Evolutionary conservation across 805 yeast species (phyloP).

Genomic region (Candida yuanshanica): DNA sequence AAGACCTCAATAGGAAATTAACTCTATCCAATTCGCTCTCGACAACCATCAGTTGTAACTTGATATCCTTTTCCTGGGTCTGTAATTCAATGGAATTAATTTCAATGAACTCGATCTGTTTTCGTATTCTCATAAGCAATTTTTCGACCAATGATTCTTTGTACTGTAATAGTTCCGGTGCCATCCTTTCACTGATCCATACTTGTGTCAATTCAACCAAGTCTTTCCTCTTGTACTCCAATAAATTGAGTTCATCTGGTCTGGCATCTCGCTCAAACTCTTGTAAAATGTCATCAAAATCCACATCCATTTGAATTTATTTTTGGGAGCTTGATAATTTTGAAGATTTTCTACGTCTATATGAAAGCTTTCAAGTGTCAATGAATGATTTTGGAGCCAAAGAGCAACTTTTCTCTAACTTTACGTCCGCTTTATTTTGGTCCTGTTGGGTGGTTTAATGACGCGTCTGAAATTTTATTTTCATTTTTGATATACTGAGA

Average conservation of each 20-base stretch:
- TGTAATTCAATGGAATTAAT: slow-evolving; percentile 73
- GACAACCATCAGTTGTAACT: slow-evolving; percentile 73
- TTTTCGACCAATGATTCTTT: slow-evolving; percentile 53
- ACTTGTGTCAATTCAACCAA: slow-evolving; percentile 44
- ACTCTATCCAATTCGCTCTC: slow-evolving; percentile 90
- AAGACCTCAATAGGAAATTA: slow-evolving; percentile 74
- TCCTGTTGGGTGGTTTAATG: too few relatives aligned
- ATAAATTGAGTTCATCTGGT: slow-evolving; percentile 20
- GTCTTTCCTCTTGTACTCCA: slow-evolving; percentile 30
- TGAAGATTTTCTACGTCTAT: too few relatives aligned
- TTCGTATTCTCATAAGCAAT: slow-evolving; percentile 53
- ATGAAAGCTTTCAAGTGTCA: too few relatives aligned
- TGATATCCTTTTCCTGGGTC: slow-evolving; percentile 57
- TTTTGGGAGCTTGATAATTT: too few relatives aligned
- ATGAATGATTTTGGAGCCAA: too few relatives aligned
- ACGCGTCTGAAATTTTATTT: too few relatives aligned
- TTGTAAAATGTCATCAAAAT: slow-evolving; percentile 64
- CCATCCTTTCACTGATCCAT: slow-evolving; percentile 81
- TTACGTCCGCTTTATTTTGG: too few relatives aligned
- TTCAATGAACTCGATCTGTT: slow-evolving; percentile 72
- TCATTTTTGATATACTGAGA: too few relatives aligned
- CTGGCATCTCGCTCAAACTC: slow-evolving; percentile 53
- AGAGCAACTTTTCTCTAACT: too few relatives aligned
- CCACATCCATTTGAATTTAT: slow-evolving; percentile 11
- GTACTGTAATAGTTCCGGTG: slow-evolving; percentile 83